Percentiles rank a stretch among this genome's conserved stretches.
These are phyloP conservation scores for Maudiozyma bulderi DNA, from an alignment of 805 yeast genomes.

Conservation along the genomic window DNA sequence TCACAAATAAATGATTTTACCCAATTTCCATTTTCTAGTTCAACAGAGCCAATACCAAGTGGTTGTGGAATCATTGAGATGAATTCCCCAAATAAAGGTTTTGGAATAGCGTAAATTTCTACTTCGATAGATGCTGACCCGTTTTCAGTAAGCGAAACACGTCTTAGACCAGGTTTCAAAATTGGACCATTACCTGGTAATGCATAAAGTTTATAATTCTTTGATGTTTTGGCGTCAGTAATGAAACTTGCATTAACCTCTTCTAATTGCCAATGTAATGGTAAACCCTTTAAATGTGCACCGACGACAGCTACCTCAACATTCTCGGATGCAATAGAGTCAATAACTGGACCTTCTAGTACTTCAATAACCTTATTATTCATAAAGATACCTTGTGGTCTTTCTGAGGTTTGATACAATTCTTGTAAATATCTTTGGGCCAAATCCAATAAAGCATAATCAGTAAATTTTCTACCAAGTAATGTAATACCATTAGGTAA, in stretches of 20 bases:
- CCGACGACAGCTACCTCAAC: constrained; percentile 89
- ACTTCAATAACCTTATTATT: constrained; percentile 6
- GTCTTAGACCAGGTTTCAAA: constrained; percentile 81
- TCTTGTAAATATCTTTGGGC: constrained; percentile 61
- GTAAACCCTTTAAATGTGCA: constrained; percentile 83
- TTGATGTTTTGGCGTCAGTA: constrained; percentile 57
- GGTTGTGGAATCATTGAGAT: constrained; percentile 89
- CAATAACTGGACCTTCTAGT: constrained; percentile 16
- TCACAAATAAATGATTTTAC: constrained; percentile 94
- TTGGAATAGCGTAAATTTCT: constrained; percentile 80
- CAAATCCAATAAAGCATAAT: constrained; percentile 76
- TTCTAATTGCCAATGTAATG: constrained; percentile 88
- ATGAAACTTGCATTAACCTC: constrained; percentile 69
- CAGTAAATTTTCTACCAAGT: constrained; percentile 73
- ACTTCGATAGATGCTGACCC: constrained; percentile 54
- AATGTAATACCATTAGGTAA: constrained; percentile 87
- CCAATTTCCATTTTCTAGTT: constrained; percentile 69
- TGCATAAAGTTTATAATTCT: constrained; percentile 68
- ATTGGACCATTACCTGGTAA: constrained; percentile 74
- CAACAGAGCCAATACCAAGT: constrained; percentile 88
- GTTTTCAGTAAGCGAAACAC: constrained; percentile 36
- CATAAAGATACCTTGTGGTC: constrained; percentile 43
- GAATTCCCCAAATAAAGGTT: constrained; percentile 69
- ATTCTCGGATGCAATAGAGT: constrained; percentile 27
- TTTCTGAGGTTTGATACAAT: constrained; percentile 35